These are phyloP conservation scores for Penicillium sp. DNA, from an alignment of 2,329 filamentous ascomycete genomes.

Conservation along the genomic window DNA sequence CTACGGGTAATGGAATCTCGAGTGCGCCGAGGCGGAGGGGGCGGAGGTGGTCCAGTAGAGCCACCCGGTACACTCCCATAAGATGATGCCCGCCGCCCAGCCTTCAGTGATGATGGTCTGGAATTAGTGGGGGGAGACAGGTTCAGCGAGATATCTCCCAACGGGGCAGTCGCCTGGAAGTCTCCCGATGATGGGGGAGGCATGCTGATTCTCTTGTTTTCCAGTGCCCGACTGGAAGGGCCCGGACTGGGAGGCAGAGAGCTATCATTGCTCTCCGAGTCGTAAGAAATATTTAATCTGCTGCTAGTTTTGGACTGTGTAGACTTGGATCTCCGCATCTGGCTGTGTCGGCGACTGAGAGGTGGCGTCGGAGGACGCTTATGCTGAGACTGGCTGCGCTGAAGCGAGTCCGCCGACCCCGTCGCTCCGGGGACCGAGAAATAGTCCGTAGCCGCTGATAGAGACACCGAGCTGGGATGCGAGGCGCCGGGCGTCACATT, in stretches of 20 bases:
- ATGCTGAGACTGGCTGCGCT: slow-evolving; percentile 35
- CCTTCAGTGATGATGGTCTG: slow-evolving; percentile 24
- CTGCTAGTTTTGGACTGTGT: slow-evolving; percentile 35
- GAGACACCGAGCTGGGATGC: slow-evolving; percentile 48
- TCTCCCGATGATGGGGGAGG: slow-evolving; percentile 19
- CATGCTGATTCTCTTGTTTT: slow-evolving; percentile 25
- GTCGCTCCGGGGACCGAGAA: slow-evolving; percentile 22
- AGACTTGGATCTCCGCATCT: slow-evolving; percentile 41
- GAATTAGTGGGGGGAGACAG: slow-evolving; percentile 18
- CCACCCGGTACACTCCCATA: slow-evolving; percentile 24
- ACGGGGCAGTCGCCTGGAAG: slow-evolving; percentile 3
- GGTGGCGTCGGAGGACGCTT: slow-evolving; percentile 52
- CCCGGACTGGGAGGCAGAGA: slow-evolving; percentile 32
- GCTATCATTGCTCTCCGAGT: slow-evolving; percentile 42
- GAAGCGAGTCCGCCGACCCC: slow-evolving; percentile 25
- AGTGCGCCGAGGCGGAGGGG: slow-evolving; percentile 50
- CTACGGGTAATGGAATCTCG: slow-evolving; percentile 45
- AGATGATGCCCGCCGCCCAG: slow-evolving; percentile 33
- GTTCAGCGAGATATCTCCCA: slow-evolving; percentile 12
- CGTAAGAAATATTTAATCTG: slow-evolving; percentile 44
- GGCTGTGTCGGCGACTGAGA: slow-evolving; percentile 50
- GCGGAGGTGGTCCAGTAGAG: slow-evolving; percentile 41
- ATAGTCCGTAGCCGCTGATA: slow-evolving; percentile 48
- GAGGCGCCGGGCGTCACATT: slow-evolving; percentile 20
- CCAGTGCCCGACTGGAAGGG: slow-evolving; percentile 21